Base-by-base conservation (phyloP, 2,329 filamentous ascomycete species). In the Xylariales sp. region DNA sequence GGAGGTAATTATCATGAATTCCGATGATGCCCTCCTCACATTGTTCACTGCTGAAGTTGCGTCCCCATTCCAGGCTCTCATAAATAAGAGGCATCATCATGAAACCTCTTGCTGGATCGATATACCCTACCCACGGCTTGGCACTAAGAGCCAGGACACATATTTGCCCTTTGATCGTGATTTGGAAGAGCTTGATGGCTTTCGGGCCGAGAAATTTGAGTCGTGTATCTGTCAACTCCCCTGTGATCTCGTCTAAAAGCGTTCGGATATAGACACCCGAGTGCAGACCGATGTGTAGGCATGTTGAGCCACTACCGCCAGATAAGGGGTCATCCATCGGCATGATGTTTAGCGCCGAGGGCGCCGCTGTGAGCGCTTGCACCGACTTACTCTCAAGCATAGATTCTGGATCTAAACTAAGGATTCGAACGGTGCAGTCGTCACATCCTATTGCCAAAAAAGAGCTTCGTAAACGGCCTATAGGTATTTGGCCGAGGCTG, bases 401-500 rank as follows among this genome's bases (percentile, higher is more conserved):
- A 3, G 87, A 86, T 50, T 96, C 90, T 0, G 89, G 88, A 55
- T 94, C 88, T 19, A 96, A 69, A 56, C 88, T 95, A 41, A 95
- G 76, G 39, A 98, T 88, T 40, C 93, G 86, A 40, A 98, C 91
- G 1, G 93, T 97, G 44, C 88, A 89, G 63, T 98, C 93, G 55
- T 96, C 93, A 58, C 91, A 97, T 5, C 93, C 94, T 32, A 98
- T 90, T 31, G 94, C 93, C 40, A 97, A 73, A 67, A 94, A 98
- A 2, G 88, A 88, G 60, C 89, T 95, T 60, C 94, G 78, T 32
- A 91, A 71, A 37, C 89, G 82, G 21, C 94, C 93, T 63, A 93
- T 86, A 0, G 91, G 90, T 11, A 97, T 89, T 40, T 93, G 85
- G 3, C 91, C 93, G 38, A 98, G 73, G 53, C 90, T 95, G n/a